Percentiles rank a stretch among this genome's conserved stretches.
phyloP scores from a whole-genome alignment of 352 stramenopile species.

The Globisporangium middletonii region DNA sequence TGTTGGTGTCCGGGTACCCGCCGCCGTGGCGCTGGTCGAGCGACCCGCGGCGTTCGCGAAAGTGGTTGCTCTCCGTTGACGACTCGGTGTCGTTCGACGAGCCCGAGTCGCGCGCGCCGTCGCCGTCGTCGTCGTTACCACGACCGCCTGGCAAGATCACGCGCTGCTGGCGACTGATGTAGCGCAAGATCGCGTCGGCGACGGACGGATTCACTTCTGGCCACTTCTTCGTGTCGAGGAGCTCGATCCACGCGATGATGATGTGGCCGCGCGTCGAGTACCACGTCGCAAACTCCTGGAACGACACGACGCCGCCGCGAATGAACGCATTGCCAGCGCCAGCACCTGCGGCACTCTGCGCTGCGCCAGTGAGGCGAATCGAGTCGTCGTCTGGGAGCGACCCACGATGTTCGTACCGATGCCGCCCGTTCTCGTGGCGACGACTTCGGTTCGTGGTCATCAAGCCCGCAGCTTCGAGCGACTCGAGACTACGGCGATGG shows the following conservation, averaged over 20 bases:
- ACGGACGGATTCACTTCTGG: constrained; percentile 54
- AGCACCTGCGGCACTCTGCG: constrained; percentile 39
- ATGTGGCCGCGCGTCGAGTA: constrained; percentile 78
- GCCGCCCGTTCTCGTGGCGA: constrained; percentile 22
- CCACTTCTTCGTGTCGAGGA: constrained; percentile 83
- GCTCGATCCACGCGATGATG: constrained; percentile 84
- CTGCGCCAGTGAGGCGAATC: constrained; percentile 48
- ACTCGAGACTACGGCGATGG: constrained; percentile 55
- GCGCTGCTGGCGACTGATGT: constrained; percentile 66
- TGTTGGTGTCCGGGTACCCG: constrained; percentile 23
- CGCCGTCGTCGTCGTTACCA: constrained; percentile 17
- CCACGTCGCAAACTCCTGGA: constrained; percentile 84
- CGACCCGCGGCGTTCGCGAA: constrained; percentile 29
- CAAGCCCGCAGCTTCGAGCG: constrained; percentile 34
- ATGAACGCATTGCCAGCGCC: constrained; percentile 70
- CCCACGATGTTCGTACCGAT: constrained; percentile 63
- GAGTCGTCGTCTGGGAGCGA: constrained; percentile 58
- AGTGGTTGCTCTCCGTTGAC: constrained; percentile 47
- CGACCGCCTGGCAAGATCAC: constrained; percentile 24
- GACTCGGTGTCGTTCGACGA: constrained; percentile 67
- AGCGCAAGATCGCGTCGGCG: constrained; percentile 66
- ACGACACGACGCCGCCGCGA: constrained; percentile 67
- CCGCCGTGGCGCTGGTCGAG: constrained; percentile 22
- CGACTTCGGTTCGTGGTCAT: constrained; percentile 25
- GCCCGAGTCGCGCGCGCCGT: constrained; percentile 33